Evolutionary conservation across 345 rosid species (phyloP).

Genomic region (Heritiera fomes): DNA sequence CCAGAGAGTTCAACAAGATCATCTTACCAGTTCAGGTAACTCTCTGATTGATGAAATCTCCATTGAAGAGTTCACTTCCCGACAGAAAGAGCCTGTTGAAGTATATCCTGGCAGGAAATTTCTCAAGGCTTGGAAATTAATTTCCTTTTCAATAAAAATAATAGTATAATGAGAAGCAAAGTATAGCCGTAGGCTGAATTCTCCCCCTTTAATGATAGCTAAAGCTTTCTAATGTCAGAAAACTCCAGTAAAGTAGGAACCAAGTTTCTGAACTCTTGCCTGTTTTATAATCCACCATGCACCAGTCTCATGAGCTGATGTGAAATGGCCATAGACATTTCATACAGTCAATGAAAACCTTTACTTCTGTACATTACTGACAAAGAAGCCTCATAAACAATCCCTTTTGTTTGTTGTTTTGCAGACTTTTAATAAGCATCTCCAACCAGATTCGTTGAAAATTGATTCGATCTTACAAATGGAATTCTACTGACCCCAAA

Average conservation of each 20-base stretch:
- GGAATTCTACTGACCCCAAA: not conserved
- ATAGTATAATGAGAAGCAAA: not conserved
- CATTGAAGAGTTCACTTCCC: constrained; percentile 38
- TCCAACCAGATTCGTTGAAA: constrained; percentile 3
- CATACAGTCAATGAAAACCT: not conserved
- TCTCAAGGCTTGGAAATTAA: not conserved
- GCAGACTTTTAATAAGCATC: constrained; percentile 9
- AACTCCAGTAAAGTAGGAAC: constrained; percentile 37
- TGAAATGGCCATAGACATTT: constrained; percentile 33
- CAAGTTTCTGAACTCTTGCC: constrained; percentile 20
- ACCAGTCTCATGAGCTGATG: constrained; percentile 25
- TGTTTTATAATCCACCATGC: constrained; percentile 1
- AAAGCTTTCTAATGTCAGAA: constrained; percentile 18
- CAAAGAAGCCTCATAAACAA: not conserved
- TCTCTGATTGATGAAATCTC: constrained; percentile 51
- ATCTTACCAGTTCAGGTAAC: constrained; percentile 43
- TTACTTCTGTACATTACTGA: not conserved
- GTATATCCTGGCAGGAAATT: constrained; percentile 23
- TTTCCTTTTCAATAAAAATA: too few species aligned
- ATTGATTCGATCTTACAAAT: not conserved
- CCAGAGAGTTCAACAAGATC: not conserved
- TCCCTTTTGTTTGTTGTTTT: not conserved
- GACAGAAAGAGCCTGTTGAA: constrained; percentile 8
- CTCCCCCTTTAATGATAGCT: constrained; percentile 21
- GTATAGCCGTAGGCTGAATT: not conserved